Conservation (phyloP, 805 yeast genomes). For the Nakazawaea sp. region DNA sequence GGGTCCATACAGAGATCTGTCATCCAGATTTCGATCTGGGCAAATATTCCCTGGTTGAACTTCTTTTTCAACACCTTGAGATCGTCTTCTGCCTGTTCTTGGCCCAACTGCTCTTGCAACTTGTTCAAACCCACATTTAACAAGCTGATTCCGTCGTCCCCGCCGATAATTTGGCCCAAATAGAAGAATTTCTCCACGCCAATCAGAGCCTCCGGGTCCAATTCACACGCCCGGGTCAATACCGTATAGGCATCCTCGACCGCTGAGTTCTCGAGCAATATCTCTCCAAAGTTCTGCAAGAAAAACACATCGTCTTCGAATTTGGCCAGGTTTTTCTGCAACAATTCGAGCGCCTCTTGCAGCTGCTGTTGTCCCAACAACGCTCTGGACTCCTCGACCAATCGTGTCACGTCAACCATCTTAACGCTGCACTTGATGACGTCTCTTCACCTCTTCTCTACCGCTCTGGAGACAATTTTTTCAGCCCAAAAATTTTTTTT, state of each 20-base stretch:
- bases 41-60: slow-evolving; percentile 69
- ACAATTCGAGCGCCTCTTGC: slow-evolving; percentile 42
- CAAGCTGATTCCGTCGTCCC: slow-evolving; percentile 58
- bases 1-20: slow-evolving; percentile 94
- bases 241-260: slow-evolving; percentile 71
- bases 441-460: background rate
- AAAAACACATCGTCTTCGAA: slow-evolving; percentile 34
- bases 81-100: slow-evolving; percentile 3
- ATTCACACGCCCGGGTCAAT: slow-evolving; percentile 50
- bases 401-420: slow-evolving; percentile 7
- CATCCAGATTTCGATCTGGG: slow-evolving; percentile 95
- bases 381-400: slow-evolving; percentile 33
- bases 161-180: slow-evolving; percentile 88
- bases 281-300: slow-evolving; percentile 64
- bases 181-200: slow-evolving; percentile 85
- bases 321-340: slow-evolving; percentile 30
- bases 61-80: slow-evolving; percentile 38
- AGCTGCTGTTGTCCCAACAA: slow-evolving; percentile 42
- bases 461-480: too few relatives aligned
- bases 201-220: slow-evolving; percentile 57
- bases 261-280: slow-evolving; percentile 71
- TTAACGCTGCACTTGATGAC: too few relatives aligned
- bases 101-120: slow-evolving; percentile 31
- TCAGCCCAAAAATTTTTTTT: slow-evolving; percentile 1
- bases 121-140: slow-evolving; percentile 57